phyloP scores from a whole-genome alignment of 306 rosid species.

The Vachellia pachyceras region DNA sequence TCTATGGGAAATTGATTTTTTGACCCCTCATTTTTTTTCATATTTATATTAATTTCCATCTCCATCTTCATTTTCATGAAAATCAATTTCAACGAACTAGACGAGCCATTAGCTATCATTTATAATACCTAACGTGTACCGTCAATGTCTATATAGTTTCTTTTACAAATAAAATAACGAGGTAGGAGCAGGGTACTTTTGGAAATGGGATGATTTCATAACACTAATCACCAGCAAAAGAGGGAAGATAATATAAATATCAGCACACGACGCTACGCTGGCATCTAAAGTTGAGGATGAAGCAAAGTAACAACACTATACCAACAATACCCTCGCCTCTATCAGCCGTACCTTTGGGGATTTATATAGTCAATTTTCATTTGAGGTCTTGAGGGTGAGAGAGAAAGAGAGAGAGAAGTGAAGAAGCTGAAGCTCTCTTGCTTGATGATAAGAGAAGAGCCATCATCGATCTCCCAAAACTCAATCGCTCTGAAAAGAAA shows the following conservation, averaged over 20 bases:
- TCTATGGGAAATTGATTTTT: no score
- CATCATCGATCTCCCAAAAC: neutral
- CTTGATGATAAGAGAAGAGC: neutral
- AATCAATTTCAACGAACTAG: no score
- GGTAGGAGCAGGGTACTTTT: neutral
- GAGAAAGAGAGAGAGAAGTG: neutral
- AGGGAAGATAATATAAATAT: neutral
- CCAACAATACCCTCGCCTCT: conserved; percentile 28
- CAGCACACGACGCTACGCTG: neutral
- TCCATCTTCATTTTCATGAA: no score
- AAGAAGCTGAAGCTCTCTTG: neutral
- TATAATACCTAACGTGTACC: neutral
- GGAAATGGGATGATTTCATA: neutral
- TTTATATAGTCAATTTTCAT: conserved; percentile 24
- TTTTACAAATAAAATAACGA: neutral
- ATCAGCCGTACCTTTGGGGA: conserved; percentile 26
- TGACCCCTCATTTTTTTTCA: no score
- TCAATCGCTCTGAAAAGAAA: conserved; percentile 38
- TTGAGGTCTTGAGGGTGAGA: neutral
- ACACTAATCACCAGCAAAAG: neutral
- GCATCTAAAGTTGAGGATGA: neutral
- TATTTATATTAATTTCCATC: no score
- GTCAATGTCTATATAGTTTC: neutral
- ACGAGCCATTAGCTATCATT: no score
- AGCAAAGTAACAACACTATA: neutral